Evolutionary conservation across 2,329 filamentous ascomycete species (phyloP).

Genomic region (Epichloe sibirici): DNA sequence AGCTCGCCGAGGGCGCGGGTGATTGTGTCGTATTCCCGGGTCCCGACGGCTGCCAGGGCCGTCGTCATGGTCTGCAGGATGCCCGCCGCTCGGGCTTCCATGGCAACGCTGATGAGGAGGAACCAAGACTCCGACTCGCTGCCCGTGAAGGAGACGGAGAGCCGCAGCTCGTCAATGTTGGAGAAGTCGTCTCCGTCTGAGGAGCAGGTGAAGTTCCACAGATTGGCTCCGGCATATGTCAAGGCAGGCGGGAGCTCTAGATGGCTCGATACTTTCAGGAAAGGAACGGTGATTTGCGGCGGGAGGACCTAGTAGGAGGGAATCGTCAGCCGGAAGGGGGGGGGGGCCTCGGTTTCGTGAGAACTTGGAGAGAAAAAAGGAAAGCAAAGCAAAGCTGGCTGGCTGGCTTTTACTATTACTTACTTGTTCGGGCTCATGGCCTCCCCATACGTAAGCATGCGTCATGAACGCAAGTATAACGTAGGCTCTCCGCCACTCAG

Average conservation of each 20-base stretch:
- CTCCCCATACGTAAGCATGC: conserved; percentile 86
- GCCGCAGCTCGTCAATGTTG: conserved; percentile 55
- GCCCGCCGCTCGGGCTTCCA: conserved; percentile 68
- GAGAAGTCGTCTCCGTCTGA: conserved; percentile 36
- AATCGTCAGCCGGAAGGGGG: too few relatives aligned
- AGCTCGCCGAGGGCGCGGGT: conserved; percentile 52
- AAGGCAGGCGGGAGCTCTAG: conserved; percentile 77
- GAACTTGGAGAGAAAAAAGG: too few relatives aligned
- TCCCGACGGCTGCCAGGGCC: conserved; percentile 58
- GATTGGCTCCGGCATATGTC: conserved; percentile 75
- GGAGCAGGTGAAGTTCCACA: conserved; percentile 75
- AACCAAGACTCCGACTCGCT: conserved; percentile 92
- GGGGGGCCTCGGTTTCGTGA: too few relatives aligned
- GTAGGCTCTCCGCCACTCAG: conserved; percentile 75
- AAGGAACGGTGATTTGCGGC: conserved; percentile 63
- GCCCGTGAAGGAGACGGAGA: conserved; percentile 74
- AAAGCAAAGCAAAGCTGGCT: neutral
- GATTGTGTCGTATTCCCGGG: conserved; percentile 47
- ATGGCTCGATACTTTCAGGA: conserved; percentile 57
- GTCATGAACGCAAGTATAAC: conserved; percentile 65
- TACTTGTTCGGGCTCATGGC: conserved; percentile 60
- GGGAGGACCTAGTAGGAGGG: conserved; percentile 44
- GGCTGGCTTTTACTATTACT: conserved; percentile 6
- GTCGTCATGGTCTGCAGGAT: conserved; percentile 67
- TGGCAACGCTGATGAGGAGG: conserved; percentile 77